Conservation (phyloP, 2,329 filamentous ascomycete species). For the Leptographium galeiforme region DNA sequence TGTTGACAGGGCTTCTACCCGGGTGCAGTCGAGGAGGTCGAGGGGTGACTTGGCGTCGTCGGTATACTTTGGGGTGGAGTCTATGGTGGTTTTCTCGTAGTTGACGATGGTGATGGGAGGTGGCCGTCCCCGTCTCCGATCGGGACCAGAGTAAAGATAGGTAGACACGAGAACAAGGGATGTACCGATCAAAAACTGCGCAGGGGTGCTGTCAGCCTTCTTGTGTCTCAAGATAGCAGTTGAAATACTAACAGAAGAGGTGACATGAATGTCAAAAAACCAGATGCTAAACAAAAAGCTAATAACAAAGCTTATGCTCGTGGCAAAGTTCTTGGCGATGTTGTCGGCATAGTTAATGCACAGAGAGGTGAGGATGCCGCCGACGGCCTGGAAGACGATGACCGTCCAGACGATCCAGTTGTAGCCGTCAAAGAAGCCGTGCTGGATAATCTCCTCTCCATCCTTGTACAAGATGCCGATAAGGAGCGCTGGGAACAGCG, state of each 20-base stretch:
- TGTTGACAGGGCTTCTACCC: slow-evolving; percentile 26
- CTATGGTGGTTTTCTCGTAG: slow-evolving; percentile 63
- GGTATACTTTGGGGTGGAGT: slow-evolving; percentile 26
- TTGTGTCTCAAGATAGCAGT: neutral
- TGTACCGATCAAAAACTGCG: slow-evolving; percentile 70
- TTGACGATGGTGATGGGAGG: slow-evolving; percentile 54
- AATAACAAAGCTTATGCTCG: slow-evolving; percentile 79
- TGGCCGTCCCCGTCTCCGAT: slow-evolving; percentile 46
- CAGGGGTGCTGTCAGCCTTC: neutral
- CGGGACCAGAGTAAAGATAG: slow-evolving; percentile 66
- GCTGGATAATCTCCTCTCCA: slow-evolving; percentile 65
- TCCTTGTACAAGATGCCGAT: slow-evolving; percentile 80
- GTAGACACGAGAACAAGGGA: slow-evolving; percentile 66
- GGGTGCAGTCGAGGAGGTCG: slow-evolving; percentile 27
- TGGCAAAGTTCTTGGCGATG: slow-evolving; percentile 87
- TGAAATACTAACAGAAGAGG: slow-evolving; percentile 47
- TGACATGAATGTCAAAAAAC: slow-evolving; percentile 71
- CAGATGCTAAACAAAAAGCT: slow-evolving; percentile 75
- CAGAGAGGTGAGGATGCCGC: slow-evolving; percentile 71
- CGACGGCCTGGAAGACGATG: slow-evolving; percentile 67
- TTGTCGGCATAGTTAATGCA: slow-evolving; percentile 77
- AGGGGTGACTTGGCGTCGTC: slow-evolving; percentile 21
- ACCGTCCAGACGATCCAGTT: slow-evolving; percentile 84
- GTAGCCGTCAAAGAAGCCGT: slow-evolving; percentile 91
- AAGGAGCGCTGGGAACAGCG: slow-evolving; percentile 76